These are phyloP conservation scores for Phytophthora colocasiae DNA, from an alignment of 352 stramenopile genomes.

Conservation along the genomic window DNA sequence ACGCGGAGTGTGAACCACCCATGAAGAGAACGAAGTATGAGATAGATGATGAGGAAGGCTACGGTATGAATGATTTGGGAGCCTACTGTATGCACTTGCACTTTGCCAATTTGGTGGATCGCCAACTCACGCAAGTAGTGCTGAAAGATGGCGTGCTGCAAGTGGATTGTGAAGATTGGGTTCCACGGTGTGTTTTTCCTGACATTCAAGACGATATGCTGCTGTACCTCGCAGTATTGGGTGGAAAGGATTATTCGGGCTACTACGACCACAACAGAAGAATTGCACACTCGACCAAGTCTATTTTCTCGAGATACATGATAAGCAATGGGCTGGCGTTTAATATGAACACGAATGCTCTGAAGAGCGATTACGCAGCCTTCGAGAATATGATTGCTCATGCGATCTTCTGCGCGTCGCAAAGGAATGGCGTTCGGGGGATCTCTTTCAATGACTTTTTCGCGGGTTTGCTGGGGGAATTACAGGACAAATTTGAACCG, in stretches of 20 bases:
- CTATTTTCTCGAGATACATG: background rate
- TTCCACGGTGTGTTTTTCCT: constrained; percentile 4
- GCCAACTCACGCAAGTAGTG: too few relatives aligned
- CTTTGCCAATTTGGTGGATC: too few relatives aligned
- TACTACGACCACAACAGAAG: constrained; percentile 6
- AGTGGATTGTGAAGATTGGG: background rate
- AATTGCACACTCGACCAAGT: background rate
- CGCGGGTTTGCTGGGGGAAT: constrained; percentile 22
- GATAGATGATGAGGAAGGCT: too few relatives aligned
- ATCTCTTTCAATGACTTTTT: constrained; percentile 38
- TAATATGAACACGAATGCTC: background rate
- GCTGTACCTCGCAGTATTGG: constrained; percentile 40
- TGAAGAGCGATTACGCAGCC: constrained; percentile 6
- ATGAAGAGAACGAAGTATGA: too few relatives aligned
- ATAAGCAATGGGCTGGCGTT: too few relatives aligned
- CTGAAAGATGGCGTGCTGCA: too few relatives aligned
- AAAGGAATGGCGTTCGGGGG: constrained; percentile 36
- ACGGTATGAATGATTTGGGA: too few relatives aligned
- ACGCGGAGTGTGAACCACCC: too few relatives aligned
- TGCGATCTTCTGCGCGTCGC: constrained; percentile 36
- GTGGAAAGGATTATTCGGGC: constrained; percentile 25
- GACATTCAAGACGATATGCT: constrained; percentile 3
- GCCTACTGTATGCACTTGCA: too few relatives aligned
- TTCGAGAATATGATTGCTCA: constrained; percentile 45
- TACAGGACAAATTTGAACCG: background rate